Evolutionary conservation across 1,139 yeast genomes (phyloP).

Genomic region (Candida tunisiensis): DNA sequence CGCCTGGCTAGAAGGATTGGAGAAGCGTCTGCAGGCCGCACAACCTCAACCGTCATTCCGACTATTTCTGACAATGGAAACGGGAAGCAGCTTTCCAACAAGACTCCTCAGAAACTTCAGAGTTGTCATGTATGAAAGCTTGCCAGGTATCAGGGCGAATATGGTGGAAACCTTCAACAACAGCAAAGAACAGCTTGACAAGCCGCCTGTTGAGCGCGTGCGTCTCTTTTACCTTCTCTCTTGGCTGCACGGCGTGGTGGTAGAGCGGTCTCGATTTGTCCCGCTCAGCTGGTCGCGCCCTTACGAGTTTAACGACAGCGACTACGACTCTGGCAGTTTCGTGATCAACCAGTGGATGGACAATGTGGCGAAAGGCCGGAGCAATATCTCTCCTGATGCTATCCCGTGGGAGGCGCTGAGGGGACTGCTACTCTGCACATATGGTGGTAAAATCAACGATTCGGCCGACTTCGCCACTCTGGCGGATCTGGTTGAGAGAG

Average conservation of each 20-base stretch:
- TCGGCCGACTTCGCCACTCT: constrained; percentile 25
- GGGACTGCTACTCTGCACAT: constrained; percentile 36
- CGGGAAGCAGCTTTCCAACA: constrained; percentile 32
- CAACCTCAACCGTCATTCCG: constrained; percentile 23
- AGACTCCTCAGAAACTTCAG: constrained; percentile 35
- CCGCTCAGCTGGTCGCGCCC: constrained; percentile 45
- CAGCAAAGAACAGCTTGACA: constrained; percentile 7
- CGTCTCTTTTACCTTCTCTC: constrained; percentile 37
- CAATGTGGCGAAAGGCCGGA: constrained; percentile 13
- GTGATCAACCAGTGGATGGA: constrained; percentile 28
- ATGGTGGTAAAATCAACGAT: constrained; percentile 59
- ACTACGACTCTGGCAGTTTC: constrained; percentile 34
- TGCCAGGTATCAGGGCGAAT: constrained; percentile 39
- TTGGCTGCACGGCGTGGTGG: constrained; percentile 55
- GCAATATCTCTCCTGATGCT: constrained; percentile 28
- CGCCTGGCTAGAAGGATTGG: constrained; percentile 41
- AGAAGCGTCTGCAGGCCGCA: constrained; percentile 24
- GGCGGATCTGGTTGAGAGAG: constrained; percentile 12
- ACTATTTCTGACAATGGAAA: constrained; percentile 42
- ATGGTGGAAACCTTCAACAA: constrained; percentile 22
- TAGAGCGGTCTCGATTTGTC: constrained; percentile 39
- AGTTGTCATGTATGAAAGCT: constrained; percentile 40
- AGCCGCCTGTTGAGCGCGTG: constrained; percentile 27
- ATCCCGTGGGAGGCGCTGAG: constrained; percentile 45
- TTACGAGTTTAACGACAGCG: constrained; percentile 66